These are phyloP conservation scores for Rhizopus microsporus DNA, from an alignment of 371 early-diverging fungal genomes.

Conservation along the genomic window DNA sequence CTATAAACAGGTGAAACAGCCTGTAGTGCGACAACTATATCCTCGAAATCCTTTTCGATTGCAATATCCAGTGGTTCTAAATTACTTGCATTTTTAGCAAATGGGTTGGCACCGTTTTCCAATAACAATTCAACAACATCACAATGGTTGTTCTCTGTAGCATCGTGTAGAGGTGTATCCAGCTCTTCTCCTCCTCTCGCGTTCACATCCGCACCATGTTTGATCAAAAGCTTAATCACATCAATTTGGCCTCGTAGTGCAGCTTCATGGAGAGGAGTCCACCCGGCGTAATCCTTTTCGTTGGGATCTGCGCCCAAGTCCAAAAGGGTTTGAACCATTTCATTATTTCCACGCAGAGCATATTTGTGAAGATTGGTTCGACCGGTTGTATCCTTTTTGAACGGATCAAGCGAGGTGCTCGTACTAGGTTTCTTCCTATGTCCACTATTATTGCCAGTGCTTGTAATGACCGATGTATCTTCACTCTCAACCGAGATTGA, in stretches of 20 bases:
- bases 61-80: slow-evolving; percentile 61
- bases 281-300: slow-evolving; percentile 70
- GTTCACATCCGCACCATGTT: slow-evolving; percentile 71
- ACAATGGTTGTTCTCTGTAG: slow-evolving; percentile 69
- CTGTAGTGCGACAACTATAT: slow-evolving; percentile 34
- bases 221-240: slow-evolving; percentile 61
- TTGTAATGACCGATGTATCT: slow-evolving; percentile 53
- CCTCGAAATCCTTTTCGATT: slow-evolving; percentile 44
- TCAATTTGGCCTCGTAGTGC: slow-evolving; percentile 66
- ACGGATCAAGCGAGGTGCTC: slow-evolving; percentile 39
- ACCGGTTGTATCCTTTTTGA: slow-evolving; percentile 55
- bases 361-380: slow-evolving; percentile 59
- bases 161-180: slow-evolving; percentile 83
- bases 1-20: slow-evolving; percentile 10
- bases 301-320: slow-evolving; percentile 76
- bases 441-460: slow-evolving; percentile 54
- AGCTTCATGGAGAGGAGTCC: slow-evolving; percentile 80
- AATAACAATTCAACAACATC: slow-evolving; percentile 66
- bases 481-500: slow-evolving; percentile 50
- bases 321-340: slow-evolving; percentile 50
- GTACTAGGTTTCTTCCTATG: slow-evolving; percentile 40
- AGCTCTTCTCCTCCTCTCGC: slow-evolving; percentile 64
- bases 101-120: slow-evolving; percentile 60
- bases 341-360: slow-evolving; percentile 54
- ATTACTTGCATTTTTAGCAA: slow-evolving; percentile 54